Evolutionary conservation across 2,329 filamentous ascomycete species (phyloP).

Genomic region (Colletotrichum sp.): DNA sequence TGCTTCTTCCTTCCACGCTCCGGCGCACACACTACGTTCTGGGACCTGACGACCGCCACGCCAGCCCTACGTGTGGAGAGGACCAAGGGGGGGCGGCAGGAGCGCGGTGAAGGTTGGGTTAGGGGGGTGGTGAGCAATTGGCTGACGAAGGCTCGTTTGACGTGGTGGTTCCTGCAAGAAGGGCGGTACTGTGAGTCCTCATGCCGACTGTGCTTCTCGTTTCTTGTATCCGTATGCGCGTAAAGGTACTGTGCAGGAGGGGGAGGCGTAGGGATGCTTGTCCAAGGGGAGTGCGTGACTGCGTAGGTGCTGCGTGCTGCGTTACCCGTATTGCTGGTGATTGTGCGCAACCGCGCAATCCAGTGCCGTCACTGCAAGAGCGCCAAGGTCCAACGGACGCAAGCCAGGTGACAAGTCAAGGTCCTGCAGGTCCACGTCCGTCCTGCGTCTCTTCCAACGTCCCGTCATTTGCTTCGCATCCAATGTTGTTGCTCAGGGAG

Average conservation of each 20-base stretch:
- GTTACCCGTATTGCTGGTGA: neutral
- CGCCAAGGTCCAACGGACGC: constrained; percentile 11
- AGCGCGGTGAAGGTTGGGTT: neutral
- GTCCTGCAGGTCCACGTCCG: neutral
- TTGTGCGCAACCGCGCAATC: constrained; percentile 14
- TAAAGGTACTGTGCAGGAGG: constrained; percentile 15
- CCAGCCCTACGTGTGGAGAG: constrained; percentile 19
- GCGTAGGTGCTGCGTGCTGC: neutral
- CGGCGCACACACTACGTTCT: neutral
- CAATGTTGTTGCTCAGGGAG: neutral
- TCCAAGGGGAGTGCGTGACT: neutral
- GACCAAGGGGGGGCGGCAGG: neutral
- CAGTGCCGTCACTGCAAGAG: constrained; percentile 2
- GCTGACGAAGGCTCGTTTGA: constrained; percentile 2
- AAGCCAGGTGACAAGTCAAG: constrained; percentile 19
- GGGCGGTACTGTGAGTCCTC: neutral
- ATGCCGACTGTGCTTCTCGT: neutral
- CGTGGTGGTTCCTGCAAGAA: constrained; percentile 9
- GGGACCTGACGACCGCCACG: neutral
- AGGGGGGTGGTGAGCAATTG: constrained; percentile 8
- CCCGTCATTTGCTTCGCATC: neutral
- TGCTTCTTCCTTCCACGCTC: neutral
- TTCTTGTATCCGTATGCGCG: neutral
- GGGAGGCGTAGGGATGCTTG: neutral
- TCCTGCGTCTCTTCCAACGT: neutral